Base-by-base conservation (phyloP, 768 basidiomycete genomes). In the Podaxis sp. region DNA sequence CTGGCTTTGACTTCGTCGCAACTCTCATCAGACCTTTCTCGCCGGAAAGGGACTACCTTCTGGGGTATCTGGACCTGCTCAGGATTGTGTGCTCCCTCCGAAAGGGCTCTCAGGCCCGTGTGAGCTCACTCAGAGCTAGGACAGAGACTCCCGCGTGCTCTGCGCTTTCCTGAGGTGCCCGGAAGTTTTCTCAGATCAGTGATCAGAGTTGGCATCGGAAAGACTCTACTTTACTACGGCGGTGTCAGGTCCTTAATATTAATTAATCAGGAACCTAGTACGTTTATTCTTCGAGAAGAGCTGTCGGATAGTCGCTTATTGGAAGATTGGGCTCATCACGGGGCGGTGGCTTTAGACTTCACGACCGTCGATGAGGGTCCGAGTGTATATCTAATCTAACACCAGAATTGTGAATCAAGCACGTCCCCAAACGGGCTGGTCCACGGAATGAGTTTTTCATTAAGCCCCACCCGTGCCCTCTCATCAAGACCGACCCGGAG, bases 181-280 rank as follows among this genome's bases (percentile, higher is more conserved):
- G 41, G 41, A 43, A 43, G n/a, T 15, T 43, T 17, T 13, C n/a
- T 13, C 41, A 15, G 33, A 9, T 8, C 41, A 9, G 41, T n/a
- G n/a, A 2, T 43, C 41, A 19, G 41, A 6, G 41, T 13, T 43
- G n/a, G 41, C n/a, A 5, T 15, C 12, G 41, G n/a, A 43, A 24
- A 27, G 19, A 46, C 40, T 29, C 37, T 40, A 19, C 50, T 38
- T 52, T 19, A 29, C 51, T 17, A 55, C 51, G 40, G 52, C 25
- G 59, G 38, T 54, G 25, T 33, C 37, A 41, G 2, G 37, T 40
- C 52, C 41, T 29, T 29, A 9, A 41, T 9, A 53, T 40, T 27
- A 53, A 53, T 60, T 29, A 46, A 60, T 60, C 59, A 60, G 25
- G 59, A 61, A 52, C 33, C 33, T 17, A 24, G n/a, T 12, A 15